These are phyloP conservation scores for Oldenlandia corymbosa DNA, from an alignment of 257 asterid species.

Conservation along the genomic window DNA sequence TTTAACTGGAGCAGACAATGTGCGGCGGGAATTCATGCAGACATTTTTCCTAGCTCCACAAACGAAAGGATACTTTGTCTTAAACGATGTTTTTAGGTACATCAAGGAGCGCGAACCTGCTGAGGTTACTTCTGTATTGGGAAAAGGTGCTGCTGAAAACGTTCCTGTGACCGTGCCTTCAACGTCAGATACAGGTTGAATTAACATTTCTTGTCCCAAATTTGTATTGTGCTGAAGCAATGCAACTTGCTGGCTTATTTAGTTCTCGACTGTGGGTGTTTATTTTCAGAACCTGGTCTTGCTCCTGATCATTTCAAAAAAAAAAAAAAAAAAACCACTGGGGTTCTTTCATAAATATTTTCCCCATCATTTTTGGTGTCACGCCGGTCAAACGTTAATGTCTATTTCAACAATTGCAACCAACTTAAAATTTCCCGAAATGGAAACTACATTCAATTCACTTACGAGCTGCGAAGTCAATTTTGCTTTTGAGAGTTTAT, in stretches of 20 bases:
- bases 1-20: conserved; percentile 72
- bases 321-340: no score
- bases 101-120: conserved; percentile 50
- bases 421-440: no score
- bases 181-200: conserved; percentile 59
- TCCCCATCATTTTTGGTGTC: no score
- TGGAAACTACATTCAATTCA: no score
- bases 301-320: conserved; percentile 46
- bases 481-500: no score
- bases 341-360: no score
- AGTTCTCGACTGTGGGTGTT: conserved; percentile 19
- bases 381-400: no score
- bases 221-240: neutral
- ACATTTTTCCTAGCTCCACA: conserved; percentile 95
- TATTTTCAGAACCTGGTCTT: conserved; percentile 50
- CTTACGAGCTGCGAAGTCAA: no score
- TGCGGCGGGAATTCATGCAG: conserved; percentile 61
- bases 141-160: conserved; percentile 34
- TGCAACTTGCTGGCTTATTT: neutral
- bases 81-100: conserved; percentile 76
- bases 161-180: conserved; percentile 20
- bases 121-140: conserved; percentile 19
- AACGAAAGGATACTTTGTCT: conserved; percentile 77
- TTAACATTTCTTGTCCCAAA: neutral
- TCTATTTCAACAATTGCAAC: no score